Conservation (phyloP, 441 rosid genomes). For the Flueggea neowawraea region DNA sequence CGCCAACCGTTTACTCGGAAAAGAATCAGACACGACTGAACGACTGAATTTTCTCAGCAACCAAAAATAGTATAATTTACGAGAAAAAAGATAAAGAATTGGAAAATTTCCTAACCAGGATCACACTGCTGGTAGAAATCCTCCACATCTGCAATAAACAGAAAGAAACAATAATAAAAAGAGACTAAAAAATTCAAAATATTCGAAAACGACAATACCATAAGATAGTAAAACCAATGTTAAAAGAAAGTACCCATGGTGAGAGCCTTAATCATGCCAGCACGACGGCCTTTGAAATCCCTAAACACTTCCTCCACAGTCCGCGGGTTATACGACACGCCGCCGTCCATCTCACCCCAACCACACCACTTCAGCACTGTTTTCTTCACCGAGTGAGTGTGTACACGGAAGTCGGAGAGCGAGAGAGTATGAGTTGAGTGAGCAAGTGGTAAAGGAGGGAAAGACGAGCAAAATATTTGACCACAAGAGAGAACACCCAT, state of each 20-base stretch:
- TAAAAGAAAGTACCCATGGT: slow-evolving; percentile 36
- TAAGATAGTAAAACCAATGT: background rate
- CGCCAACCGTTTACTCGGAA: no score
- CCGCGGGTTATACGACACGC: slow-evolving; percentile 60
- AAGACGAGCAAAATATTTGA: slow-evolving; percentile 33
- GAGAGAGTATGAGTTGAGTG: background rate
- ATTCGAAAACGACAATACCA: background rate
- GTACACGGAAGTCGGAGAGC: background rate
- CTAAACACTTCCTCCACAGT: slow-evolving; percentile 73
- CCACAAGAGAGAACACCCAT: slow-evolving; percentile 15
- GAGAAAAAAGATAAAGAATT: background rate
- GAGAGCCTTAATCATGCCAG: slow-evolving; percentile 73
- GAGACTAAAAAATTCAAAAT: background rate
- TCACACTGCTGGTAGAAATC: slow-evolving; percentile 79
- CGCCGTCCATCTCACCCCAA: slow-evolving; percentile 4
- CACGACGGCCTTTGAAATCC: slow-evolving; percentile 73
- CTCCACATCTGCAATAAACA: slow-evolving; percentile 53
- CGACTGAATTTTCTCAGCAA: background rate
- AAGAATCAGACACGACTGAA: no score
- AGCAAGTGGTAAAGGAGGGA: slow-evolving; percentile 31
- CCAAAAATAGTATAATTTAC: background rate
- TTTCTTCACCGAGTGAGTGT: background rate
- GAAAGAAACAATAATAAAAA: background rate
- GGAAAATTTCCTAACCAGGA: slow-evolving; percentile 49
- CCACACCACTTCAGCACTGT: background rate